Base-by-base conservation (phyloP, 1,284 basidiomycete genomes). In the Cryptococcus hybrid region DNA sequence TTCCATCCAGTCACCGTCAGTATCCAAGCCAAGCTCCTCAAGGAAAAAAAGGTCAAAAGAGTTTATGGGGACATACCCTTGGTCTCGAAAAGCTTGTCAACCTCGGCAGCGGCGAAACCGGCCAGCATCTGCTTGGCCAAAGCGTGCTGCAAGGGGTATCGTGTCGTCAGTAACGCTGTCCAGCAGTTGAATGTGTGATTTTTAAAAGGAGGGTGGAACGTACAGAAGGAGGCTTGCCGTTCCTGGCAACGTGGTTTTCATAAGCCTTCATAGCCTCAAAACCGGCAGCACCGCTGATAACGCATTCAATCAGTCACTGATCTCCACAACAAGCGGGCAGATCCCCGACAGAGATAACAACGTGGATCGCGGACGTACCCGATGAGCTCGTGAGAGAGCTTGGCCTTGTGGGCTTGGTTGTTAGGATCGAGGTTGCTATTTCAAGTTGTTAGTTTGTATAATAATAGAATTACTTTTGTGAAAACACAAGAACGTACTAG, bases 71-170 rank as follows among this genome's bases (percentile, higher is more conserved):
- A 15, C 35, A 5, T 46, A 30, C 69, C 76, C 59, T 74, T 71
- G 57, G 74, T 77, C 65, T 76, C 76, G 18, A 66, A 30, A 48
- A 78, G 68, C 68, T 69, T 69, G 69, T 78, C 77, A 42, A 72
- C 72, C 62, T 77, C 73, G 45, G 74, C 76, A 7, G 61, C 71
- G 11, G 75, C 76, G 51, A 78, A 71, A 8, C 74, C 77, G 8
- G 77, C 77, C 36, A 78, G 46, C 56, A 78, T 54, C 68, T 78
- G 76, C 59, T 77, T 75, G 52, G 73, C 73, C 15, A 66, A 8
- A n/a, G 59, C 61, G 62, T 74, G 73, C 64, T 68, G 51, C 34
- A 30, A 30, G 30, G 4, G 30, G 30, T 30, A 3, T 30, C 30
- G 34, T 15, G 5, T 52, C 30, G 37, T 55, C 37, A 51, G 11